phyloP scores from a whole-genome alignment of 1,139 yeast species.

The Kluyveromyces marxianus region DNA sequence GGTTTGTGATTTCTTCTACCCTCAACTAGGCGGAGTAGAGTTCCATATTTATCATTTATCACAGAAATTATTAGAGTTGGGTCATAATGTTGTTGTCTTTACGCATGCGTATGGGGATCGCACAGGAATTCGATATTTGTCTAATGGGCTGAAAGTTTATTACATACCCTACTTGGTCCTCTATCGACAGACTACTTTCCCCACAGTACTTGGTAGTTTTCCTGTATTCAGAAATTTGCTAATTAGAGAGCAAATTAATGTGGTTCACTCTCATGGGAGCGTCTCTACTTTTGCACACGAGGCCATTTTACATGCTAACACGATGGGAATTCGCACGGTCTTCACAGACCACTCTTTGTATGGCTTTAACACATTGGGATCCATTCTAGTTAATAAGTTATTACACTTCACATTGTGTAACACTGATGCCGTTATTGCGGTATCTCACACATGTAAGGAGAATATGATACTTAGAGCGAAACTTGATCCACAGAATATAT shows the following conservation, averaged over 20 bases:
- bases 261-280: constrained; percentile 94
- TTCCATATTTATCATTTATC: constrained; percentile 81
- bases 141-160: constrained; percentile 90
- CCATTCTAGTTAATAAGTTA: constrained; percentile 80
- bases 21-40: constrained; percentile 98
- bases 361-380: constrained; percentile 83
- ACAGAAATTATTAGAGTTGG: constrained; percentile 71
- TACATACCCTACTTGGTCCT: constrained; percentile 78
- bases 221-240: constrained; percentile 81
- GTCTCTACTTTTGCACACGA: constrained; percentile 83
- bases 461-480: constrained; percentile 86
- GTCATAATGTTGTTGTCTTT: constrained; percentile 85
- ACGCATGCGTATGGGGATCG: constrained; percentile 86
- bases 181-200: constrained; percentile 77
- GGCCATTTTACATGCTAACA: constrained; percentile 79
- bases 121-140: constrained; percentile 69
- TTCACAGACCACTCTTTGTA: constrained; percentile 94
- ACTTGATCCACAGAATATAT: constrained; percentile 66
- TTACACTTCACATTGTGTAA: constrained; percentile 79
- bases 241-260: constrained; percentile 75
- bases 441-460: constrained; percentile 93
- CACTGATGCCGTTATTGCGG: constrained; percentile 89
- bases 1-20: constrained; percentile 97
- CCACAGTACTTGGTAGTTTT: constrained; percentile 81
- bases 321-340: constrained; percentile 88